Evolutionary conservation across 306 rosid genomes (phyloP).

Genomic region (Gillenia trifoliata): DNA sequence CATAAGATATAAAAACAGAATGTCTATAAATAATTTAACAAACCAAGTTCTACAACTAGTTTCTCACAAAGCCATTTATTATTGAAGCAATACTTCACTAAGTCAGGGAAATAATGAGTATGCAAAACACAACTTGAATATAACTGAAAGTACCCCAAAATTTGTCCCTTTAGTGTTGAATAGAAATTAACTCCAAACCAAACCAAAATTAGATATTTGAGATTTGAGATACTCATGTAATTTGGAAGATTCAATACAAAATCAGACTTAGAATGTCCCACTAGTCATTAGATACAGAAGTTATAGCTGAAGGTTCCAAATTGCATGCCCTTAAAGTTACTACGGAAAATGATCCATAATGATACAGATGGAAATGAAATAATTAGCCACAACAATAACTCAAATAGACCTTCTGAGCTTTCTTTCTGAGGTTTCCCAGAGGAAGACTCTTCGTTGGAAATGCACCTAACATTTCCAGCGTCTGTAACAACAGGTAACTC

Average conservation of each 20-base stretch:
- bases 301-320: not conserved
- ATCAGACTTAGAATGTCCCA: not conserved
- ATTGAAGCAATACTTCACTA: not conserved
- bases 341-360: slow-evolving; percentile 1
- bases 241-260: not conserved
- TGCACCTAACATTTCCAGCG: slow-evolving; percentile 52
- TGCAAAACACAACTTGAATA: not conserved
- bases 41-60: slow-evolving; percentile 4
- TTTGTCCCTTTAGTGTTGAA: not conserved
- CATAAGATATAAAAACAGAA: slow-evolving; percentile 10
- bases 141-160: not conserved
- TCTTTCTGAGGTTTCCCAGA: slow-evolving; percentile 61
- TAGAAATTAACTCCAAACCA: not conserved
- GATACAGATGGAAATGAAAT: slow-evolving; percentile 4
- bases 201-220: not conserved
- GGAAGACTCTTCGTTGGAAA: slow-evolving; percentile 52
- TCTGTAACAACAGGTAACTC: slow-evolving; percentile 58
- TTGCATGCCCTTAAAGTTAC: not conserved
- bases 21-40: slow-evolving; percentile 4
- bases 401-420: slow-evolving; percentile 60
- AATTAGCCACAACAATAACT: slow-evolving; percentile 16
- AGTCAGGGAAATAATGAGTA: not conserved
- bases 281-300: not conserved
- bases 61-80: not conserved
- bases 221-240: not conserved